Conservation (phyloP, 208 protist species). For the Trypanosomatidae sp. region DNA sequence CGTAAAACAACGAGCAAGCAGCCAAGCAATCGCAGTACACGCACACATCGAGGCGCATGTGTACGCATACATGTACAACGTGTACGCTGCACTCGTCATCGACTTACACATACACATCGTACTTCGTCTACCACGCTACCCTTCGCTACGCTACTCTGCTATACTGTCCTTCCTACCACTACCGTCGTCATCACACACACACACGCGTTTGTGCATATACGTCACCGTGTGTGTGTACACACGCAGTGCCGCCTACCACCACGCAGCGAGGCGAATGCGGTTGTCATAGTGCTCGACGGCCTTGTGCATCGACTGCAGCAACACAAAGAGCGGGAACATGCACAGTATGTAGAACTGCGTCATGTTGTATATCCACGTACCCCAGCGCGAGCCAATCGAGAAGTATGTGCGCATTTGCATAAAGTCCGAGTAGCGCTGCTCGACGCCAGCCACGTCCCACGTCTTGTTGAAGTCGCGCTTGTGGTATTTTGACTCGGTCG, state of each 20-base stretch:
- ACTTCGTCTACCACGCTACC: too few species aligned
- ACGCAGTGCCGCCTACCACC: constrained; percentile 48
- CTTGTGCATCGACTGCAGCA: constrained; percentile 78
- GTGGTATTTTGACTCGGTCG: constrained; percentile 81
- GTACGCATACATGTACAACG: too few species aligned
- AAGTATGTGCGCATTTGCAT: constrained; percentile 86
- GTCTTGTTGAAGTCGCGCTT: constrained; percentile 88
- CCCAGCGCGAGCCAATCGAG: constrained; percentile 76
- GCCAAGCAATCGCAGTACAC: too few species aligned
- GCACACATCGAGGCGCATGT: too few species aligned
- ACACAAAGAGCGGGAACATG: constrained; percentile 63
- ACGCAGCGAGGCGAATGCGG: constrained; percentile 69
- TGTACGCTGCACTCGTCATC: too few species aligned
- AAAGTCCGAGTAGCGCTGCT: constrained; percentile 83
- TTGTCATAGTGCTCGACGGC: constrained; percentile 73
- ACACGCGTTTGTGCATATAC: too few species aligned
- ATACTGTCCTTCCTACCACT: too few species aligned
- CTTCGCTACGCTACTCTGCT: too few species aligned
- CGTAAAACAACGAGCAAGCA: too few species aligned
- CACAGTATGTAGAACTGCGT: constrained; percentile 79
- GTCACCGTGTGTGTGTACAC: too few species aligned
- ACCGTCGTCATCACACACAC: too few species aligned
- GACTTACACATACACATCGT: too few species aligned
- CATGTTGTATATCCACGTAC: constrained; percentile 85
- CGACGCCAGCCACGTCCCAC: constrained; percentile 80